Percentiles rank a stretch among this genome's conserved stretches.
Conservation (phyloP, 192 early-diverging fungal species). For the Dissophora globulifera region DNA sequence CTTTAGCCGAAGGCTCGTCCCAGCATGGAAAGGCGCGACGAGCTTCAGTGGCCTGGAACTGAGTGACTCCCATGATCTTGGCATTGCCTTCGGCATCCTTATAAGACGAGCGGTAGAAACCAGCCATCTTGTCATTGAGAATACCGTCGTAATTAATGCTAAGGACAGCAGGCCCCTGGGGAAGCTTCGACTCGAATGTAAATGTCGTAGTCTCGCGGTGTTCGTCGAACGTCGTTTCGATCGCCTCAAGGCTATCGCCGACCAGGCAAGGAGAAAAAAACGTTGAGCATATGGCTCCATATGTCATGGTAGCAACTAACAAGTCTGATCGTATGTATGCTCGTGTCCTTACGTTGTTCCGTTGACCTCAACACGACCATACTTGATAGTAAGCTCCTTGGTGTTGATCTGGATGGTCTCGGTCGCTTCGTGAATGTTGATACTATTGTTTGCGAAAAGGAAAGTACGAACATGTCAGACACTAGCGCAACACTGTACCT, state of each 20-base stretch:
- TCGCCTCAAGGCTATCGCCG: conserved; percentile 48
- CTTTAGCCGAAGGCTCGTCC: conserved; percentile 96
- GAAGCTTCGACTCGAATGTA: conserved; percentile 65
- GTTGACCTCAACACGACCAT: conserved; percentile 37
- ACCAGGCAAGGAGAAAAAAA: too few relatives aligned
- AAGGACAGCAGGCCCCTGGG: conserved; percentile 60
- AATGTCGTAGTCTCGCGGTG: conserved; percentile 63
- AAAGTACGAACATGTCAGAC: background rate
- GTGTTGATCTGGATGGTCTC: conserved; percentile 51
- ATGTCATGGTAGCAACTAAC: too few relatives aligned
- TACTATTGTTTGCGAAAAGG: background rate
- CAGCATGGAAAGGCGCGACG: conserved; percentile 94
- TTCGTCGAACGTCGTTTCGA: conserved; percentile 57
- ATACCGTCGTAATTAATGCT: conserved; percentile 69
- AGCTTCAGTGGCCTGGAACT: conserved; percentile 94
- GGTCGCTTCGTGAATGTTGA: conserved; percentile 33
- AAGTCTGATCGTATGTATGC: too few relatives aligned
- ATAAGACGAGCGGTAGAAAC: conserved; percentile 91
- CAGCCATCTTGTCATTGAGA: conserved; percentile 89
- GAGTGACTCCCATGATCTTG: conserved; percentile 86
- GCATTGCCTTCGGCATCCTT: conserved; percentile 52
- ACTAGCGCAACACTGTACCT: too few relatives aligned
- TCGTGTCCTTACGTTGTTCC: conserved; percentile 31
- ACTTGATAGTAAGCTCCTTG: conserved; percentile 38
- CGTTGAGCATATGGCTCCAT: too few relatives aligned